Conservation (phyloP, 495 filamentous ascomycete species). For the Tuber melanosporum region DNA sequence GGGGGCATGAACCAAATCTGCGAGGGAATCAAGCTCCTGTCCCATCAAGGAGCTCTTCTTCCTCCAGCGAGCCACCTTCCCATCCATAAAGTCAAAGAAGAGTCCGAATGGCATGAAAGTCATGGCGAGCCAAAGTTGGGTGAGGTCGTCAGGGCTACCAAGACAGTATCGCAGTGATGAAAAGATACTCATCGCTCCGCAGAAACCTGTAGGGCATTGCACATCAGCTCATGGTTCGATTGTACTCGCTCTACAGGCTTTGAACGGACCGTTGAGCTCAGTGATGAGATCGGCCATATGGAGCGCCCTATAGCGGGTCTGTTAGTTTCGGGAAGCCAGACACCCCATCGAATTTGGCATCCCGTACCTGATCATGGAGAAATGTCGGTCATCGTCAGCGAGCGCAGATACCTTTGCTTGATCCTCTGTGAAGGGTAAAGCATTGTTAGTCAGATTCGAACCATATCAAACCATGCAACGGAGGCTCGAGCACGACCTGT, state of each 20-base stretch:
- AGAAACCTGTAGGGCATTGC: conserved; percentile 53
- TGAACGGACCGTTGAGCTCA: conserved; percentile 72
- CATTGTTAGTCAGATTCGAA: not conserved
- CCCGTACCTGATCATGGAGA: conserved; percentile 62
- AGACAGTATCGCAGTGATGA: conserved; percentile 92
- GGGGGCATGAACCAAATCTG: conserved; percentile 67
- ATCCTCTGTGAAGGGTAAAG: conserved; percentile 14
- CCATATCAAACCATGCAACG: not conserved
- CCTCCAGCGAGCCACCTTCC: conserved; percentile 90
- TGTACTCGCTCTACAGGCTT: not conserved
- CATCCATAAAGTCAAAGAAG: conserved; percentile 98
- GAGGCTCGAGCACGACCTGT: not conserved
- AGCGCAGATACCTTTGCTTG: conserved; percentile 30
- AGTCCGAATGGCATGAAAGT: conserved; percentile 85
- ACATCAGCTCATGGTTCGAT: conserved; percentile 15
- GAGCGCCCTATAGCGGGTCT: conserved; percentile 55
- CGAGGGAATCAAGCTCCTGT: conserved; percentile 94
- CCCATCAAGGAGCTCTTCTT: conserved; percentile 96
- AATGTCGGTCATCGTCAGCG: conserved; percentile 42
- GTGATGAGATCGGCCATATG: conserved; percentile 95
- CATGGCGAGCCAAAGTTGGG: conserved; percentile 72
- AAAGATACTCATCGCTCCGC: conserved; percentile 88
- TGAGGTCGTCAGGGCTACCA: conserved; percentile 58
- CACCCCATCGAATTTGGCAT: conserved; percentile 6
- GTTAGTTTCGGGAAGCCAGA: conserved; percentile 22